phyloP scores from a whole-genome alignment of 83 land plant species.

The Diphasiastrum complanatum region DNA sequence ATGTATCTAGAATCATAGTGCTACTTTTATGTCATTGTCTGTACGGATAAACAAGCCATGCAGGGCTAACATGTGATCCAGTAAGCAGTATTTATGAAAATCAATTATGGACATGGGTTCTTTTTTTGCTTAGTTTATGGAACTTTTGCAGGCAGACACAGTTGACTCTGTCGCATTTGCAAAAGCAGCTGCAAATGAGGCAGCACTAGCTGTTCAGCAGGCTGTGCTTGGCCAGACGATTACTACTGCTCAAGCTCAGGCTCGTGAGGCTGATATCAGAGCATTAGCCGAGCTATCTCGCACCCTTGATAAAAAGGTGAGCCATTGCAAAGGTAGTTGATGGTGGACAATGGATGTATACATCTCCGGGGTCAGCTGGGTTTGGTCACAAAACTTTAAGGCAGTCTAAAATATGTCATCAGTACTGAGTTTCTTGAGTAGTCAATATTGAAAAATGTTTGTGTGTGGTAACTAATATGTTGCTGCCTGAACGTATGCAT shows the following conservation, averaged over 20 bases:
- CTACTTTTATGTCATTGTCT: no score
- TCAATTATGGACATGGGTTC: constrained; percentile 1
- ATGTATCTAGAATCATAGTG: no score
- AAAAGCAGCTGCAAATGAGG: constrained; percentile 51
- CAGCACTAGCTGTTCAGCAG: constrained; percentile 50
- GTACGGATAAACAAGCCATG: no score
- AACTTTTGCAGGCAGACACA: constrained; percentile 45
- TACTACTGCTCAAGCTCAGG: constrained; percentile 50
- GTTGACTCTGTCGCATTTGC: constrained; percentile 49
- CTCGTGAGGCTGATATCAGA: constrained; percentile 77
- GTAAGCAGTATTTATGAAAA: constrained; percentile 2
- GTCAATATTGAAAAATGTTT: no score
- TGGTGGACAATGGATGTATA: background rate
- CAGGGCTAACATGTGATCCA: no score
- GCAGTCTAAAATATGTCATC: no score
- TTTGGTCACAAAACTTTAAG: background rate
- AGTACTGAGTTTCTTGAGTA: no score
- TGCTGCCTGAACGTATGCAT: no score
- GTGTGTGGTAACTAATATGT: no score
- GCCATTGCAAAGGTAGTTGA: no score
- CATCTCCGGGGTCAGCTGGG: background rate
- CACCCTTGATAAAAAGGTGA: constrained; percentile 74
- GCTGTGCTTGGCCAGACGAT: constrained; percentile 43
- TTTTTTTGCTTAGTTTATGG: constrained; percentile 14
- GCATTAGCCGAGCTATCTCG: constrained; percentile 71